Percentiles rank a stretch among this genome's conserved stretches.
phyloP scores from a whole-genome alignment of 495 filamentous ascomycete species.

The Xylona heveae region DNA sequence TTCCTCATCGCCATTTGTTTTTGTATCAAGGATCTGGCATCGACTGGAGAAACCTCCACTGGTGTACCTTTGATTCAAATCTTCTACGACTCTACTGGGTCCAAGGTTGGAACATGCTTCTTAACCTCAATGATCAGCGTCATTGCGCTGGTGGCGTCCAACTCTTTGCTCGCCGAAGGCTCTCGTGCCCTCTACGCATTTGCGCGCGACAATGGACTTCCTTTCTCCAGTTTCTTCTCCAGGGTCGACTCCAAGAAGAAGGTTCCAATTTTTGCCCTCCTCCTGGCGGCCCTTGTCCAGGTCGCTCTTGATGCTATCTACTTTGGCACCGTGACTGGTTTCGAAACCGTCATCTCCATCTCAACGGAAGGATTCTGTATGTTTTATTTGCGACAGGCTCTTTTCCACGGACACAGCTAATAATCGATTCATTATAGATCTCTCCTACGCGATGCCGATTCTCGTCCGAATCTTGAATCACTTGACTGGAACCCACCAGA shows the following conservation, averaged over 20 bases:
- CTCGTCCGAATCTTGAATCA: slow-evolving; percentile 27
- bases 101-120: slow-evolving; percentile 19
- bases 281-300: slow-evolving; percentile 27
- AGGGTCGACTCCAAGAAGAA: slow-evolving; percentile 20
- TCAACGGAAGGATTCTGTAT: slow-evolving; percentile 35
- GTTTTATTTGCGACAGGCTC: no score
- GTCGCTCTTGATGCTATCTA: slow-evolving; percentile 33
- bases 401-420: slow-evolving; percentile 3
- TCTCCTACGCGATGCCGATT: slow-evolving; percentile 36
- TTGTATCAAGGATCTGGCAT: slow-evolving; percentile 24
- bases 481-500: slow-evolving; percentile 18
- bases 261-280: slow-evolving; percentile 27
- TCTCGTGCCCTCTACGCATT: slow-evolving; percentile 24
- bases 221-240: slow-evolving; percentile 21
- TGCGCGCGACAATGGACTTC: slow-evolving; percentile 25
- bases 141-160: slow-evolving; percentile 20
- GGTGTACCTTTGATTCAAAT: slow-evolving; percentile 28
- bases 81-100: slow-evolving; percentile 24
- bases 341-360: slow-evolving; percentile 33
- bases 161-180: slow-evolving; percentile 22
- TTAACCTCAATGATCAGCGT: slow-evolving; percentile 20
- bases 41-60: slow-evolving; percentile 19
- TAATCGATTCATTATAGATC: slow-evolving; percentile 17
- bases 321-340: slow-evolving; percentile 33
- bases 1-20: slow-evolving; percentile 27